Evolutionary conservation across 2,329 filamentous ascomycete genomes (phyloP).

Genomic region (Cercospora brassicicola): DNA sequence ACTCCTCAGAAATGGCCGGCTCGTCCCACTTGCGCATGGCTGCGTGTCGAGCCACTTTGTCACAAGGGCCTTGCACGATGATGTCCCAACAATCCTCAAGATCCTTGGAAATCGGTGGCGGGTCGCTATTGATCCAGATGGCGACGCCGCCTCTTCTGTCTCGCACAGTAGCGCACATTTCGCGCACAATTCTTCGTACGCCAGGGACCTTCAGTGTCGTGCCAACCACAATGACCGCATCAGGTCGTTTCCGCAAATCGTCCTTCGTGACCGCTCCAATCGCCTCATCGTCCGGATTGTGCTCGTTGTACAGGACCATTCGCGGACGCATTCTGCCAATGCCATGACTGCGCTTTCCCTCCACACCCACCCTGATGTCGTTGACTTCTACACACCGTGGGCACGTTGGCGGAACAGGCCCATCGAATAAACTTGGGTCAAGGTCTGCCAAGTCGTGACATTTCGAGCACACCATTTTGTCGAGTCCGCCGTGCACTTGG

Average conservation of each 20-base stretch:
- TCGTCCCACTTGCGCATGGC: conserved; percentile 62
- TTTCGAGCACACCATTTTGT: conserved; percentile 97
- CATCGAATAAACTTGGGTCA: conserved; percentile 75
- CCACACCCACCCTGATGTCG: conserved; percentile 68
- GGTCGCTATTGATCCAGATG: conserved; percentile 91
- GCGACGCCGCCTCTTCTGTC: conserved; percentile 73
- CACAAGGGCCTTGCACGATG: conserved; percentile 81
- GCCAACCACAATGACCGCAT: conserved; percentile 90
- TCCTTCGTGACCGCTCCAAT: conserved; percentile 88
- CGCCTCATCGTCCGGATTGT: conserved; percentile 92
- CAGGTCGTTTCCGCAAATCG: conserved; percentile 80
- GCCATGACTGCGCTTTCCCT: conserved; percentile 87
- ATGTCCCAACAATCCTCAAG: conserved; percentile 93
- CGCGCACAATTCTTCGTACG: conserved; percentile 82
- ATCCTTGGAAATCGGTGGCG: conserved; percentile 77
- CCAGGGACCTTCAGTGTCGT: conserved; percentile 95
- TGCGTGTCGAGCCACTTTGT: conserved; percentile 77
- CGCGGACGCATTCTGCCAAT: conserved; percentile 85
- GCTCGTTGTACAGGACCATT: conserved; percentile 96
- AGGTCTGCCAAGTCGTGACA: conserved; percentile 77
- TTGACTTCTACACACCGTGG: conserved; percentile 72
- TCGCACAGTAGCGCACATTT: conserved; percentile 85
- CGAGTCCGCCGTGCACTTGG: conserved; percentile 87
- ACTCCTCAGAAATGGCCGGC: conserved; percentile 39
- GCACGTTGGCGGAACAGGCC: conserved; percentile 80